phyloP scores from a whole-genome alignment of 1,139 yeast genomes.

The Yamadazyma aaseri region DNA sequence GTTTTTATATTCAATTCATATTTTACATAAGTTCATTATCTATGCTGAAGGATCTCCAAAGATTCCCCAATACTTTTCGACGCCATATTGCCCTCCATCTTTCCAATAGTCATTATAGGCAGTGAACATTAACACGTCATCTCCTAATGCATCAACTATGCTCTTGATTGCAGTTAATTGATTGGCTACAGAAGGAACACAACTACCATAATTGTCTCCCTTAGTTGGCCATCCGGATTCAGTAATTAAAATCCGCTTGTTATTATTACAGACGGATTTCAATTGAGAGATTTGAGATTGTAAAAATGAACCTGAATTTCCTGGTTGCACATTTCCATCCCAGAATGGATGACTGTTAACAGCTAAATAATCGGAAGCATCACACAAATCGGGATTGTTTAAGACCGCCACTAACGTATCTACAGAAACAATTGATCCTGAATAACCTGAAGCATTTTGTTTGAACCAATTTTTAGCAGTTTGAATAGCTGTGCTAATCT shows the following conservation, averaged over 20 bases:
- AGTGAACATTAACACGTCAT: conserved; percentile 60
- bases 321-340: conserved; percentile 66
- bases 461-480: conserved; percentile 59
- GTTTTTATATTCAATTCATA: background rate
- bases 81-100: conserved; percentile 61
- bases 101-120: conserved; percentile 82
- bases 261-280: conserved; percentile 61
- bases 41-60: conserved; percentile 27
- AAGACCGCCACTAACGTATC: conserved; percentile 77
- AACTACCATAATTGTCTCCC: conserved; percentile 63
- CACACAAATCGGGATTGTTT: conserved; percentile 70
- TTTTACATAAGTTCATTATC: background rate
- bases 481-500: conserved; percentile 53
- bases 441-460: conserved; percentile 54
- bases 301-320: conserved; percentile 70
- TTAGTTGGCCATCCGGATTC: conserved; percentile 85
- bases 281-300: conserved; percentile 65
- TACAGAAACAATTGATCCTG: conserved; percentile 72
- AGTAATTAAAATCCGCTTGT: conserved; percentile 58
- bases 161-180: conserved; percentile 61
- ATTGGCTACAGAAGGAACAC: conserved; percentile 67
- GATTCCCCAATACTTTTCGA: conserved; percentile 77
- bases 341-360: conserved; percentile 82
- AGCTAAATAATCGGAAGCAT: conserved; percentile 72
- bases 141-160: conserved; percentile 53